phyloP scores from a whole-genome alignment of 1,284 basidiomycete species.

The Cystobasidiaceae sp. region DNA sequence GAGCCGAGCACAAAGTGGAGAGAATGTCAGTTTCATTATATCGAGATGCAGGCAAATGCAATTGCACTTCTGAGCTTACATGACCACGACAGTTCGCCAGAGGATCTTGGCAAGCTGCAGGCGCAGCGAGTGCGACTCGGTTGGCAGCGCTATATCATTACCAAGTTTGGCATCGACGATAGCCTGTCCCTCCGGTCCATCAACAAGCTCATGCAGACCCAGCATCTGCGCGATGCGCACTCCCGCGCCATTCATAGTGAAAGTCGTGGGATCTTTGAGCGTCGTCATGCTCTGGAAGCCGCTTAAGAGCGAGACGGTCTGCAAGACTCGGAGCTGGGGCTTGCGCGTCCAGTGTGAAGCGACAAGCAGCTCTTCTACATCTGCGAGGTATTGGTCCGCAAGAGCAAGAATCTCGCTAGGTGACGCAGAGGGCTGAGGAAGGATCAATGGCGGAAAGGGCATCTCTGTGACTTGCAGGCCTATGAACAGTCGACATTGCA shows the following conservation, averaged over 20 bases:
- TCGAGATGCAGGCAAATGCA: not conserved
- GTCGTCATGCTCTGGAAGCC: constrained; percentile 11
- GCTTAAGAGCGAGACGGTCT: constrained; percentile 12
- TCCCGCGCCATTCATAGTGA: constrained; percentile 10
- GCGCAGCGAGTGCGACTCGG: not conserved
- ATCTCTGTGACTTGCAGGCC: constrained; percentile 18
- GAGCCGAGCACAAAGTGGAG: not conserved
- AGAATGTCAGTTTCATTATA: not conserved
- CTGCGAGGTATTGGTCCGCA: constrained; percentile 5
- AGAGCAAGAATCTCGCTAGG: not conserved
- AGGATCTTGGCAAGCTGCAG: constrained; percentile 8
- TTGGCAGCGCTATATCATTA: constrained; percentile 14
- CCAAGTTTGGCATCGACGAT: not conserved
- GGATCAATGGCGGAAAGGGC: constrained; percentile 2
- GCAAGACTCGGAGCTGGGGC: constrained; percentile 15
- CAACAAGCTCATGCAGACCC: constrained; percentile 6
- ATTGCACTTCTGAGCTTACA: no score
- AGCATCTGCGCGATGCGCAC: constrained; percentile 19
- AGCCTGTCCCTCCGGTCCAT: not conserved
- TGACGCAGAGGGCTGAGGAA: not conserved
- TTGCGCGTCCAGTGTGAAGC: constrained; percentile 3
- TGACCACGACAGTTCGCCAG: constrained; percentile 10
- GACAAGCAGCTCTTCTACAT: constrained; percentile 17
- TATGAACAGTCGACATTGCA: no score
- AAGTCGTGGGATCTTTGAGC: constrained; percentile 13